Evolutionary conservation across 164 flowering plant genomes (phyloP).

Genomic region (Umbilicus rupestris): DNA sequence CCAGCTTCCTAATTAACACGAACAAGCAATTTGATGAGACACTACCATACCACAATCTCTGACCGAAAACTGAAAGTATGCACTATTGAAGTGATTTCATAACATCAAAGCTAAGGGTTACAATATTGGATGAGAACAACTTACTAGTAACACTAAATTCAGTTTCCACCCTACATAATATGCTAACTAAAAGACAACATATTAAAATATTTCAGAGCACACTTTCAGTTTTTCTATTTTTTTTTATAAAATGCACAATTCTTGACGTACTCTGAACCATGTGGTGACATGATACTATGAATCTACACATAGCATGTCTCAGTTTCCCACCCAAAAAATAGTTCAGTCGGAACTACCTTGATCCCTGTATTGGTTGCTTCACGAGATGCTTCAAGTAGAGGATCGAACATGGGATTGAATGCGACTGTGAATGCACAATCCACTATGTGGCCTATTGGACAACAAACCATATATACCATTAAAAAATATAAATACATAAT

Average conservation of each 20-base stretch:
- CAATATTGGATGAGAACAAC: neutral
- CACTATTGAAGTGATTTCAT: neutral
- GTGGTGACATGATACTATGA: neutral
- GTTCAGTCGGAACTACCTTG: conserved; percentile 36
- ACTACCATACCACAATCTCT: neutral
- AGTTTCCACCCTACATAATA: no score
- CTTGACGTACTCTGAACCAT: neutral
- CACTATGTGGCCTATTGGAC: conserved; percentile 63
- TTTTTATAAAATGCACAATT: neutral
- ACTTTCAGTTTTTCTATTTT: neutral
- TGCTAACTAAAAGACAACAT: no score
- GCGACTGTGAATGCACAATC: conserved; percentile 97
- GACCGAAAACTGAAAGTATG: neutral
- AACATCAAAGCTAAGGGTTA: neutral
- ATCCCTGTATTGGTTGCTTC: conserved; percentile 93
- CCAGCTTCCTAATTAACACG: conserved; percentile 66
- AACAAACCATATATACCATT: neutral
- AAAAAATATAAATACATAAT: neutral
- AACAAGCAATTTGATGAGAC: neutral
- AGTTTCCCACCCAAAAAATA: neutral
- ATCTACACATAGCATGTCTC: neutral
- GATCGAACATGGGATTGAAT: conserved; percentile 91
- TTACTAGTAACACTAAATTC: neutral
- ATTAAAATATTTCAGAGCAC: neutral
- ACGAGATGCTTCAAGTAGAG: conserved; percentile 82